Base-by-base conservation (phyloP, 164 flowering plant genomes). In the Piper betle region DNA sequence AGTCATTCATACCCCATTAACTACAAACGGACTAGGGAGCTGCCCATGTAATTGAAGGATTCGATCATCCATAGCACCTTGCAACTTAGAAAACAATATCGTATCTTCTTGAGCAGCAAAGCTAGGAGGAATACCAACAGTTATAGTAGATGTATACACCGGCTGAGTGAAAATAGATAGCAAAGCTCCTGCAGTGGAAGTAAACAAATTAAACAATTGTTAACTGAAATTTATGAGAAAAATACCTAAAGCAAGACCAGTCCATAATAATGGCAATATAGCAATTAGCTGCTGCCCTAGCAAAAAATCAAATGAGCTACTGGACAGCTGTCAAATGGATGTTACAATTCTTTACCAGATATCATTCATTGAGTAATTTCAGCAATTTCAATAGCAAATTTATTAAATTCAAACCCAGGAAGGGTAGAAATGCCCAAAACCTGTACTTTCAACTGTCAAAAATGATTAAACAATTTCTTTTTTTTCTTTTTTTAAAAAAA, bases 101-200 rank as follows among this genome's bases (percentile, higher is more conserved):
- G 64, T 19, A 40, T 67, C 62, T 65, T 71, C 61, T 64, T 70
- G 78, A 66, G 77, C 65, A 70, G 19, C 48, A 46, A 58, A 62
- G 64, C 67, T 37, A 59, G 67, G 78, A 37, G 81, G 74, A 55
- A 53, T 68, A 37, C 92, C 97, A 60, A 85, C 77, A 60, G 86
- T 85, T 66, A 91, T 79, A 53, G 99, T 84, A 61, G 96, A 81
- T 59, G 85, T 48, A 64, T 88, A 94, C 59, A 91, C 80, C 43
- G 97, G 99, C 42, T 81, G 83, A 57, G 87, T 76, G 62, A 88
- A 77, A 74, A 80, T 65, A n/a, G 99, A 91, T 68, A 94, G 96
- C 73, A 91, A 72, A 68, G 97, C 82, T 69, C 97, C 99, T 94
- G 84, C 37, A 72, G 66, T 3, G 8, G 50, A 43, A 6, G 12